Conservation (phyloP, 176 grass and related monocot genomes). For the Microstegium vimineum region DNA sequence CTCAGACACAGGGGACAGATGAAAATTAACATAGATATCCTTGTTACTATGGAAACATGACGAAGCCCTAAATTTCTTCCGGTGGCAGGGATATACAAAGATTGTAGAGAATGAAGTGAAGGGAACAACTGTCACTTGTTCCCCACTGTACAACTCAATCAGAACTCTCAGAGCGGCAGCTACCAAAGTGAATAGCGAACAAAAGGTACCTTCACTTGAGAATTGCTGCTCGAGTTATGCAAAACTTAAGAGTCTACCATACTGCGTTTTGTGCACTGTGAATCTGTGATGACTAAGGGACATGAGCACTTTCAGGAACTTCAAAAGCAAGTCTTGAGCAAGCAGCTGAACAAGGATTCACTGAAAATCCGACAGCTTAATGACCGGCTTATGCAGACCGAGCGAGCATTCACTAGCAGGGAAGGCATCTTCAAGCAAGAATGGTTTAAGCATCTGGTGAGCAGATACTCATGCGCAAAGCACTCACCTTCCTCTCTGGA, state of each 20-base stretch:
- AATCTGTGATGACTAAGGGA: neutral
- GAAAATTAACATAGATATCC: neutral
- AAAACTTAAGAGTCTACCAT: neutral
- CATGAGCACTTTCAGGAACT: constrained; percentile 36
- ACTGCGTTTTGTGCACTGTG: neutral
- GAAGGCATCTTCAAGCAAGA: constrained; percentile 54
- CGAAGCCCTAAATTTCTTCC: neutral
- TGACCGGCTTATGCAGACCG: constrained; percentile 74
- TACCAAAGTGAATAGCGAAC: constrained; percentile 50
- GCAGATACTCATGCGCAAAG: neutral
- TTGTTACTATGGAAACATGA: neutral
- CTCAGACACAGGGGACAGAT: neutral
- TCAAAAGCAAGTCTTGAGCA: constrained; percentile 26
- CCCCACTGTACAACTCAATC: constrained; percentile 71
- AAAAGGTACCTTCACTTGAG: constrained; percentile 42
- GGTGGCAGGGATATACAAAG: constrained; percentile 37
- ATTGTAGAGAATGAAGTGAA: constrained; percentile 36
- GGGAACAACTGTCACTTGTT: constrained; percentile 49
- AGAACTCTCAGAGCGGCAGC: constrained; percentile 42
- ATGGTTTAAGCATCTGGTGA: constrained; percentile 93
- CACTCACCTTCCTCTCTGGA: neutral
- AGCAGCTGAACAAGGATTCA: constrained; percentile 49
- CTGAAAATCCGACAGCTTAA: constrained; percentile 66
- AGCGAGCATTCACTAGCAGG: constrained; percentile 72
- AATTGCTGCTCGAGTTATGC: neutral